Evolutionary conservation across 768 basidiomycete species (phyloP).

Genomic region (Pleurotus eryngii): DNA sequence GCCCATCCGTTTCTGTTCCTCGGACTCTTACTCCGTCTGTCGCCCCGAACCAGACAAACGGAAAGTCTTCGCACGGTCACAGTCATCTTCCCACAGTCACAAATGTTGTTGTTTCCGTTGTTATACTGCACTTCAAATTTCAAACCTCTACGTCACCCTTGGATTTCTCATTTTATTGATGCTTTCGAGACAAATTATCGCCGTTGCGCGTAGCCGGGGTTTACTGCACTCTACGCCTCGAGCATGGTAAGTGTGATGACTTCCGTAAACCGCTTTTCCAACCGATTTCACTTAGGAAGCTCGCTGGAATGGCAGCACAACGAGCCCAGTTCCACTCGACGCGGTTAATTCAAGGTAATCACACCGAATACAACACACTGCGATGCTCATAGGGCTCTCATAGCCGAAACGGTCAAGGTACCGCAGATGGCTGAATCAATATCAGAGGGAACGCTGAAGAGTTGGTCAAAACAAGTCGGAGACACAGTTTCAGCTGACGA

Average conservation of each 20-base stretch:
- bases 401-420: constrained; percentile 89
- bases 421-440: constrained; percentile 99
- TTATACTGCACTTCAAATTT: background rate
- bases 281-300: constrained; percentile 33
- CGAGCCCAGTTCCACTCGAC: constrained; percentile 70
- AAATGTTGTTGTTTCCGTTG: background rate
- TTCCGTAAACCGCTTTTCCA: constrained; percentile 1
- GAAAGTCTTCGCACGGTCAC: background rate
- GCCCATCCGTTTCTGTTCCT: too few relatives aligned
- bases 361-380: background rate
- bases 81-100: background rate
- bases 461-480: constrained; percentile 91
- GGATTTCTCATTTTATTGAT: constrained; percentile 29
- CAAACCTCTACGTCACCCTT: background rate
- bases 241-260: constrained; percentile 41
- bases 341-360: constrained; percentile 64
- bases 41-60: too few relatives aligned
- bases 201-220: constrained; percentile 59
- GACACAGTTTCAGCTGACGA: constrained; percentile 90
- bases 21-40: too few relatives aligned
- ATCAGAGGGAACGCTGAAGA: constrained; percentile 93
- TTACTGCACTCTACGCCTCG: constrained; percentile 36
- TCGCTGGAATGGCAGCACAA: constrained; percentile 41
- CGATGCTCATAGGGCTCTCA: background rate
- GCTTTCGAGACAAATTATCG: constrained; percentile 70